Evolutionary conservation across 371 early-diverging fungal genomes (phyloP), one percentile per base, ranked within the genome.

Genomic region (Smittium culicis): DNA sequence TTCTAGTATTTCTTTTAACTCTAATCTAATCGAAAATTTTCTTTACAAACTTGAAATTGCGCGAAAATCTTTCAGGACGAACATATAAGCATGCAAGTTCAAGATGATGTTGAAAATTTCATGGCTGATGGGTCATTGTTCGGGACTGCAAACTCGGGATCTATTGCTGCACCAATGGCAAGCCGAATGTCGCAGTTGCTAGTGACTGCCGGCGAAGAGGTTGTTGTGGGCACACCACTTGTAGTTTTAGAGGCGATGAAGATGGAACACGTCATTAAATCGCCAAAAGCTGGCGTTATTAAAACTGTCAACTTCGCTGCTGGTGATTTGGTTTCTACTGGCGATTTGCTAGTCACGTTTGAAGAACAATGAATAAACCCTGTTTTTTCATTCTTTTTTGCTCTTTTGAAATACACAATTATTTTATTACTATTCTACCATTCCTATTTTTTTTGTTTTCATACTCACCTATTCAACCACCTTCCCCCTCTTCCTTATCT

Each of bases 171-270:
- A 24, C 97, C 97, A 8, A 95, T 96, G 97, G 93, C 96, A 14
- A 92, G 96, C 81, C 94, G 92, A 80, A 92, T 96, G 66, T 87
- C 91, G 5, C 88, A 90, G 74, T 86, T 96, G 0, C 71, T 87
- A 70, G 85, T 91, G 24, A 80, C 86, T 64, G 79, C 85, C 20
- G 97, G 96, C 27, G 87, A 92, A 61, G 76, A 75, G 35, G 91
- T 96, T n/a, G 81, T 83, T 63, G 88, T 90, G 76, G 94, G 89
- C 31, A 81, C 86, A 56, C 81, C 87, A 25, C 75, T 96, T 61
- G 76, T 96, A 0, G 88, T 93, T 0, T 90, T 97, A 2, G 98
- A 97, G 77, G 98, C 98, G 30, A 97, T 97, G 98, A 97, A 97
- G 80, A 96, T 96, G 97, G 94, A 96, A 70, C 94, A 97, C 70